Conservation (phyloP, 345 rosid genomes). For the Lepidium aucheri region DNA sequence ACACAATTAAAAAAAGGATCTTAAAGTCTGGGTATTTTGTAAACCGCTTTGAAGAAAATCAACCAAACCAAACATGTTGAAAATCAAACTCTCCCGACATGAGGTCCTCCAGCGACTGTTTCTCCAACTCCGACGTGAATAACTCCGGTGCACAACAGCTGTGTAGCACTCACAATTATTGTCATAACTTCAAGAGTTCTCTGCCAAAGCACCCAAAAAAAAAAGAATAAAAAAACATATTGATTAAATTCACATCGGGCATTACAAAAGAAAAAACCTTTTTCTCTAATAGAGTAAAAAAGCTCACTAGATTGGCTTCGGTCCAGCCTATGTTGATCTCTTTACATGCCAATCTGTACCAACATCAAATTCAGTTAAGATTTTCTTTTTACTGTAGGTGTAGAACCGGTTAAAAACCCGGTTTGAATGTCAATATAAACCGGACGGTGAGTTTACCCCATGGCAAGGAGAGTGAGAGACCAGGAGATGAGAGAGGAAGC, state of each 20-base stretch:
- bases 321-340: constrained; percentile 79
- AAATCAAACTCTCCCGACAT: constrained; percentile 31
- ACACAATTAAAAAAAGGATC: constrained; percentile 6
- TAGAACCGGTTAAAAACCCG: not conserved
- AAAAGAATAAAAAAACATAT: not conserved
- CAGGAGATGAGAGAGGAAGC: constrained; percentile 56
- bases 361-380: not conserved
- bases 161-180: constrained; percentile 59
- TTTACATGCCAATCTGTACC: constrained; percentile 75
- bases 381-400: not conserved
- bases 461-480: constrained; percentile 67
- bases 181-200: constrained; percentile 65
- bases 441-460: constrained; percentile 48
- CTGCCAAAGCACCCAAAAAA: constrained; percentile 43
- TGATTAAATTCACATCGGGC: not conserved
- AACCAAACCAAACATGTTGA: not conserved
- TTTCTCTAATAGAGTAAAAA: not conserved
- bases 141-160: constrained; percentile 57
- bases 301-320: constrained; percentile 58
- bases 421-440: not conserved
- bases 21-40: not conserved
- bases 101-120: not conserved
- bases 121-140: constrained; percentile 47
- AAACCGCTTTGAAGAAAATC: constrained; percentile 3
- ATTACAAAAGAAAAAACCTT: too few species aligned